Percentiles rank a stretch among this genome's conserved stretches.
Evolutionary conservation across 176 grass and related monocot species (phyloP).

Genomic region (Chrysopogon serrulatus): DNA sequence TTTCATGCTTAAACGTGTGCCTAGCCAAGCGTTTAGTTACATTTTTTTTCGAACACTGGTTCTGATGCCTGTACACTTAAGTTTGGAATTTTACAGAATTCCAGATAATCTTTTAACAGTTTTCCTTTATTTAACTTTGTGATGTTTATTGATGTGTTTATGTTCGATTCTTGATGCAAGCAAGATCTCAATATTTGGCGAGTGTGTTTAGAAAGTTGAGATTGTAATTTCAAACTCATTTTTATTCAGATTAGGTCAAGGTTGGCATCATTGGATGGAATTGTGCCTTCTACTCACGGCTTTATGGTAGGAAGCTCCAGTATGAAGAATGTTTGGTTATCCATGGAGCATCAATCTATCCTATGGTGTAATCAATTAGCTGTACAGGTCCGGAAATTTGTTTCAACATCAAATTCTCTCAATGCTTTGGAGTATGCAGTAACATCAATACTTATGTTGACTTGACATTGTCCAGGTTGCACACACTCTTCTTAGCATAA

Average conservation of each 20-base stretch:
- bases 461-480: slow-evolving; percentile 63
- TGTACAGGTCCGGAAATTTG: slow-evolving; percentile 56
- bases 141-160: neutral
- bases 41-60: neutral
- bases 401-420: slow-evolving; percentile 4
- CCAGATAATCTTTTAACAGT: neutral
- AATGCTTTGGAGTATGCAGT: slow-evolving; percentile 13
- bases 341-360: slow-evolving; percentile 95
- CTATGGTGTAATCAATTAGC: slow-evolving; percentile 99
- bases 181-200: neutral
- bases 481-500: slow-evolving; percentile 80
- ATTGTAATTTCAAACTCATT: slow-evolving; percentile 2
- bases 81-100: neutral
- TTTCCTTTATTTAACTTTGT: neutral
- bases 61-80: neutral
- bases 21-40: neutral
- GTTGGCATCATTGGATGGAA: slow-evolving; percentile 72
- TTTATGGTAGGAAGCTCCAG: slow-evolving; percentile 87
- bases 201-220: neutral
- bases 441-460: slow-evolving; percentile 3
- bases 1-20: neutral
- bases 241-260: slow-evolving; percentile 73
- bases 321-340: slow-evolving; percentile 98
- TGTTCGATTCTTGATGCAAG: slow-evolving; percentile 5
- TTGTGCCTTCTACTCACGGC: slow-evolving; percentile 86